Evolutionary conservation across 176 grass and related monocot species (phyloP).

Genomic region (Urochloa ruziziensis): DNA sequence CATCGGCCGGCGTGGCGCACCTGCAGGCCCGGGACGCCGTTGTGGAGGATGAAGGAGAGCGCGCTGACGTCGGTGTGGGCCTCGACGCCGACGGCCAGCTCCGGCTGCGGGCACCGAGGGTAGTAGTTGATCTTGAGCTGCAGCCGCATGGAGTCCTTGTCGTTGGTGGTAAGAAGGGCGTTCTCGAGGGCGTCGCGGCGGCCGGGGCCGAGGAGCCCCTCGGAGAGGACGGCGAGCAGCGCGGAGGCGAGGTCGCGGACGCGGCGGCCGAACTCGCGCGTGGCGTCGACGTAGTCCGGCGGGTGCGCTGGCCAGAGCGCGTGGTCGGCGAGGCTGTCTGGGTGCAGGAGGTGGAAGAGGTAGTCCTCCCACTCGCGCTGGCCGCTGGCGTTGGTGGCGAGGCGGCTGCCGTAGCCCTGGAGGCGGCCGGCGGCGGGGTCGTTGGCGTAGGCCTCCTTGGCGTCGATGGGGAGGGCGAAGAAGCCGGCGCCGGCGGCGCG

Average conservation of each 20-base stretch:
- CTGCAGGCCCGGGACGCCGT: constrained; percentile 84
- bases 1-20: constrained; percentile 48
- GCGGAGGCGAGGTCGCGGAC: constrained; percentile 34
- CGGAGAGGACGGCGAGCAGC: constrained; percentile 68
- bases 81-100: constrained; percentile 83
- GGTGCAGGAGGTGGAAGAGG: constrained; percentile 86
- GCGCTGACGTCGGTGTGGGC: constrained; percentile 88
- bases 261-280: not conserved
- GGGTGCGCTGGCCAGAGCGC: constrained; percentile 58
- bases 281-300: constrained; percentile 39
- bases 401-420: constrained; percentile 71
- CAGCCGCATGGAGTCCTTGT: constrained; percentile 42
- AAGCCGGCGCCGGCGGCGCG: constrained; percentile 60
- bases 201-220: constrained; percentile 52
- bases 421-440: constrained; percentile 60
- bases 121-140: constrained; percentile 99
- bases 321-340: constrained; percentile 42
- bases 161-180: not conserved
- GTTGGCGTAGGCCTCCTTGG: constrained; percentile 83
- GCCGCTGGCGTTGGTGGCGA: constrained; percentile 61
- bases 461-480: constrained; percentile 57
- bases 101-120: constrained; percentile 78
- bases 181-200: constrained; percentile 29
- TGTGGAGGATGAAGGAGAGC: constrained; percentile 92
- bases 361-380: constrained; percentile 92